A percentile compares a stretch with the other conserved stretches of the same genome.
Evolutionary conservation across 495 filamentous ascomycete species (phyloP).

Genomic region (Aspergillus mulundensis): DNA sequence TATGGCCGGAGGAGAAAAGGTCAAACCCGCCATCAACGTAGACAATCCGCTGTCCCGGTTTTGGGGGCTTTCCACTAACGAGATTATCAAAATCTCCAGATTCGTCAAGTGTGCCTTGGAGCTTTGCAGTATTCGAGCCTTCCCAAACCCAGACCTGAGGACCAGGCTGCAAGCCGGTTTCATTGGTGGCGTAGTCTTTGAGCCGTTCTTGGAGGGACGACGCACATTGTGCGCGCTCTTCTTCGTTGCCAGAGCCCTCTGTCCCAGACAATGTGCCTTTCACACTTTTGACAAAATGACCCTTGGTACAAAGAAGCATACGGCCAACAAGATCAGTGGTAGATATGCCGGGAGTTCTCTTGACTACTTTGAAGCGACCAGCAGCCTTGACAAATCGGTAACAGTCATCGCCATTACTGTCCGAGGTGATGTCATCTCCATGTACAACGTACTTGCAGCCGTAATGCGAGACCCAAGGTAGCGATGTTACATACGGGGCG

Average conservation of each 20-base stretch:
- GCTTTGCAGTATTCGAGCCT: conserved; percentile 50
- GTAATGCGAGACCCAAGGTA: conserved; percentile 91
- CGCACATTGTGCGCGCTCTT: conserved; percentile 59
- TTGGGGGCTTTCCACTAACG: conserved; percentile 61
- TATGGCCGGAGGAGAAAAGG: conserved; percentile 94
- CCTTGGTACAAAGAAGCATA: conserved; percentile 90
- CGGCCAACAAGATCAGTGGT: conserved; percentile 96
- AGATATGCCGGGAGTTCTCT: conserved; percentile 92
- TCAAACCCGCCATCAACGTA: conserved; percentile 98
- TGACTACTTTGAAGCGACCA: conserved; percentile 87
- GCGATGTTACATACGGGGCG: conserved; percentile 91
- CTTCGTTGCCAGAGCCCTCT: conserved; percentile 65
- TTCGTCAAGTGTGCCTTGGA: conserved; percentile 46
- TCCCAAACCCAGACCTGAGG: conserved; percentile 78
- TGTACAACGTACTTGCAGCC: conserved; percentile 91
- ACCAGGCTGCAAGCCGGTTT: conserved; percentile 65
- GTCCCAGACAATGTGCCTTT: conserved; percentile 59
- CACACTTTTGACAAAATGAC: conserved; percentile 80
- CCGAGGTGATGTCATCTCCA: conserved; percentile 85
- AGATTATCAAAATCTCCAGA: conserved; percentile 56
- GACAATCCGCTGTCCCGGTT: conserved; percentile 75
- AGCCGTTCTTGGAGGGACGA: conserved; percentile 67
- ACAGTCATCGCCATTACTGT: conserved; percentile 85
- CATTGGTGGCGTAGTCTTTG: conserved; percentile 79
- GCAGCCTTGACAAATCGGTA: conserved; percentile 95